phyloP scores from a whole-genome alignment of 208 protist species.

The Acanthamoeba lenticulata region DNA sequence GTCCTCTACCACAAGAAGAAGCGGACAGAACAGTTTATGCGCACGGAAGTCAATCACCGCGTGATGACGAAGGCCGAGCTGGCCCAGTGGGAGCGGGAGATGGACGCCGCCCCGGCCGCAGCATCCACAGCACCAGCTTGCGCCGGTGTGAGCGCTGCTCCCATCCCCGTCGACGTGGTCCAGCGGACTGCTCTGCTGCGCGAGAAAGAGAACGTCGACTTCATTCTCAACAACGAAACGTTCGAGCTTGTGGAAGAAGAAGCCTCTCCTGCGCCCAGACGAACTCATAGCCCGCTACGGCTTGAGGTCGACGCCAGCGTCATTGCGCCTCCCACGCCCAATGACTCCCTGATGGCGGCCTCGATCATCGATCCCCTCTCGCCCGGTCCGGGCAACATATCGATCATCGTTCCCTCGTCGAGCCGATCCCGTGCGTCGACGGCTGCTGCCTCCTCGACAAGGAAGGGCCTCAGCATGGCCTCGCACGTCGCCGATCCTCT shows the following conservation, averaged over 20 bases:
- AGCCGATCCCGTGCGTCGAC: not conserved
- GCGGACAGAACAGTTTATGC: slow-evolving; percentile 2
- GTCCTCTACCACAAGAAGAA: slow-evolving; percentile 36
- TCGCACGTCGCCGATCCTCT: not conserved
- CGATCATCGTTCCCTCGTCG: not conserved
- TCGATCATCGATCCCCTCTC: not conserved
- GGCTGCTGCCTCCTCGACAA: not conserved
- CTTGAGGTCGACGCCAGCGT: not conserved
- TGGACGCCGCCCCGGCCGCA: not conserved
- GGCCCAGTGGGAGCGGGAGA: slow-evolving; percentile 35
- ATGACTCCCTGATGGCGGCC: not conserved
- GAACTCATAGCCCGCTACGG: not conserved
- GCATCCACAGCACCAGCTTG: not conserved
- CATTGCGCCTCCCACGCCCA: not conserved
- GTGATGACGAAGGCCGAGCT: slow-evolving; percentile 62
- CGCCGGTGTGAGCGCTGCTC: not conserved
- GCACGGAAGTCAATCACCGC: slow-evolving; percentile 3
- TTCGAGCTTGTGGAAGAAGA: slow-evolving; percentile 22
- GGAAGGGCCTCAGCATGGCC: not conserved
- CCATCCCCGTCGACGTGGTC: not conserved
- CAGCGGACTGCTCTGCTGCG: not conserved
- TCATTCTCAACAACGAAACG: slow-evolving; percentile 47
- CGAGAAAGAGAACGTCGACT: slow-evolving; percentile 47
- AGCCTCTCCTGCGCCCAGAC: not conserved
- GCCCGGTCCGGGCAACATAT: not conserved